Base-by-base conservation (phyloP, 768 basidiomycete genomes). In the Hypholoma fasciculare region DNA sequence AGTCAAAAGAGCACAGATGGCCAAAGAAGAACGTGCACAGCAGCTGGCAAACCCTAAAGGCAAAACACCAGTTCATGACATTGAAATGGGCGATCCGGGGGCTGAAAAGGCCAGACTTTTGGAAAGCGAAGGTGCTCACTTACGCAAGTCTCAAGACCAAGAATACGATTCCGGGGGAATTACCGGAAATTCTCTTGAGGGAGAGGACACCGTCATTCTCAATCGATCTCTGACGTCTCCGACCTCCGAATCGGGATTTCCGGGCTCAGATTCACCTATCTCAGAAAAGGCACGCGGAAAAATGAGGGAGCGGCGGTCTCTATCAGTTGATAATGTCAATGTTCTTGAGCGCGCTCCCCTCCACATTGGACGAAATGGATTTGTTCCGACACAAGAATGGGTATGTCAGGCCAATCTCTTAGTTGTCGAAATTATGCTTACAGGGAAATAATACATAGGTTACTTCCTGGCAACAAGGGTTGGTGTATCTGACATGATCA, bases 321-420 rank as follows among this genome's bases (percentile, higher is more conserved):
- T 79, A n/a, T 77, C 80, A 36, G 76, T 85, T 23, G 76, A 82
- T 57, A 78, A 74, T 57, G 80, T 79, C 49, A 76, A 72, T 40
- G 82, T 82, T 55, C 67, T 88, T 49, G 89, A 93, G 58, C 82
- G 84, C 30, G 73, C 85, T 20, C 85, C 89, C n/a, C 79, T 83
- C 30, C 87, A 86, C 12, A 83, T 96, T 16, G 94, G 94, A 27
- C 81, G 90, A 63, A 96, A 94, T 70, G 93, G 94, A 2, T 99
- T 98, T 72, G 79, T 96, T 7, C 95, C 97, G 11, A 97, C 94
- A 3, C 93, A 97, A 70, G 94, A 94, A 84, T 99, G 97, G 96
- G 94, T 94, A 62, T 55, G 81, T 49, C 52, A 11, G 26, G 9
- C 17, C 57, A 44, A 46, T 48, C 23, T 9, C 23, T 16, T 16